Evolutionary conservation across 163 green algal genomes (phyloP), one percentile per base, ranked within the genome.

Genomic region (Trebouxia gelatinosa): DNA sequence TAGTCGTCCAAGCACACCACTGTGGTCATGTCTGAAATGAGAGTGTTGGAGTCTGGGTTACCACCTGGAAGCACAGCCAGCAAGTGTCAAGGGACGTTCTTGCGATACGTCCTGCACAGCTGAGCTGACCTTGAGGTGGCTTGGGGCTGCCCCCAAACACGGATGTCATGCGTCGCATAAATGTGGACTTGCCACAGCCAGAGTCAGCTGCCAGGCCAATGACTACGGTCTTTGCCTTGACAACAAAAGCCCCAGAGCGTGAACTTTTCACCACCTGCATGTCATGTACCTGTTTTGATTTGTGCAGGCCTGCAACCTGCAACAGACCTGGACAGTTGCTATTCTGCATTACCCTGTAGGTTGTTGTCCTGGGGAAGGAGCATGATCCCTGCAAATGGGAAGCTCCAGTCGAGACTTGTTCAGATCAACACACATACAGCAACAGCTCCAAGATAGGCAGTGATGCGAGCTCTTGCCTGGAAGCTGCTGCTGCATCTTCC

Each of bases 1-100:
- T 98, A 99, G 89, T 99, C 96, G 76, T 99, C 96, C 74, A 99
- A 89, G 92, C 96, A 99, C 87, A 99, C 98, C 65, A 99, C 96
- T 29, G 96, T 99, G 79, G 96, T 97, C 84, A 94, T 97, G 86
- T 99, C 96, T 77, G 87, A 95, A 81, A 99, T 93, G 31, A 99
- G 91, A 1, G 96, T 99, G 93, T 99, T 99, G 75, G 85, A 94
- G 90, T 99, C 96, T 34, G 96, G 96, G 93, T 99, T 99, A 85
- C 96, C 96, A 75, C 95, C 90, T 93, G 83, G 48, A 23, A 2
- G 19, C 48, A 28, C 26, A 23, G 2, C 2, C 26, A 23, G 23
- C 48, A 59, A 23, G 48, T 59, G 48, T 59, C 48, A 28, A 59
- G 48, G 3, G 19, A 59, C 3, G 2, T 29, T 59, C 48, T 59